Evolutionary conservation across 805 yeast genomes (phyloP), one percentile per base, ranked within the genome.

Genomic region (Saccharomycopsis javanensis): DNA sequence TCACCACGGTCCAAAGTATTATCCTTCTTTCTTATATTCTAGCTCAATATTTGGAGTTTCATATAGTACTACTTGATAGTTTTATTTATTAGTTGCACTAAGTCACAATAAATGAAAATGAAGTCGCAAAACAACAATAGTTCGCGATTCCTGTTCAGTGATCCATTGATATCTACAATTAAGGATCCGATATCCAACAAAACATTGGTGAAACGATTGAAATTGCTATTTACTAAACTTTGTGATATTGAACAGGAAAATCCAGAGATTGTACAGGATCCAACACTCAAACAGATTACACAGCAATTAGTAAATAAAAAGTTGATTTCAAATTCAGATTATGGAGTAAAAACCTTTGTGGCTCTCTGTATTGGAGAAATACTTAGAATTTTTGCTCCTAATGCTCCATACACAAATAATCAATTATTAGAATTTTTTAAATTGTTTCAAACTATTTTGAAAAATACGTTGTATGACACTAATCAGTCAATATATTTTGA

Each of bases 351-450:
- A 62, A 81, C 91, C 0, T 80, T 75, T 58, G 78, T 78, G 1
- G 82, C 94, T 6, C 85, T 95, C 65, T 83, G 94, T 61, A 61
- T 89, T 6, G 76, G 89, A 5, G 96, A 90, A 66, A 73, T 91
- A 8, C 69, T 90, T 46, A 74, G 96, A 58, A 68, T 91, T 15
- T 85, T 77, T 64, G 97, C 96, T 0, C 97, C 97, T 0, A 88
- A 90, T 66, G 96, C 96, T 5, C 97, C 97, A 3, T 90, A 78
- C 68, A 80, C 86, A 1, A 81, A 82, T 25, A 61, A 72, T 1
- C 83, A 85, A 62, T 72, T 90, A 38, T 72, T 81, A 0, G 82
- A 75, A 3, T 78, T 88, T 18, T 88, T 90, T 71, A 79, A 76
- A 61, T 73, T 87, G 6, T 80, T 89, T 64, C 76, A 85, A 60